phyloP scores from a whole-genome alignment of 1,139 yeast genomes.

The Protomyces inundatus region DNA sequence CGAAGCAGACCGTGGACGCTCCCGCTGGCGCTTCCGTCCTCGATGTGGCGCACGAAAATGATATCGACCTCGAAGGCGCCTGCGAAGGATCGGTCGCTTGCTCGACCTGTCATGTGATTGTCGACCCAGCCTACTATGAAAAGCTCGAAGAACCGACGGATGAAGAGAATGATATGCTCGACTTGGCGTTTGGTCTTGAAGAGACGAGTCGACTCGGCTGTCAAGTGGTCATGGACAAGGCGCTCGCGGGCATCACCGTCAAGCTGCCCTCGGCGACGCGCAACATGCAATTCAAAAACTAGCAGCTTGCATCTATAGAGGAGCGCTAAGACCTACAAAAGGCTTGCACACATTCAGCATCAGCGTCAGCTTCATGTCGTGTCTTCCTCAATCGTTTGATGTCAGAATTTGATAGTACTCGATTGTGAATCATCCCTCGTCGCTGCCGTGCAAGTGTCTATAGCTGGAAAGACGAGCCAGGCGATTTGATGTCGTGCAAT shows the following conservation, averaged over 20 bases:
- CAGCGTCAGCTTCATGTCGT: background rate
- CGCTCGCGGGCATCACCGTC: constrained; percentile 83
- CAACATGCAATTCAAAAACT: constrained; percentile 21
- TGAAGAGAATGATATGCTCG: constrained; percentile 97
- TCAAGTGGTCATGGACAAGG: constrained; percentile 83
- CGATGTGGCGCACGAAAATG: constrained; percentile 92
- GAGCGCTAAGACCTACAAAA: too few relatives aligned
- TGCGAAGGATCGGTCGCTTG: constrained; percentile 99
- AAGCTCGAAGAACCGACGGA: constrained; percentile 90
- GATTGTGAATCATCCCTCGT: background rate
- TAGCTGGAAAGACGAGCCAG: background rate
- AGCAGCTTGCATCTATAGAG: background rate
- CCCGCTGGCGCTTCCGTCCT: constrained; percentile 86
- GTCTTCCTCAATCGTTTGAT: background rate
- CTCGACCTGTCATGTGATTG: constrained; percentile 92
- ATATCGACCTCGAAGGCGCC: constrained; percentile 93
- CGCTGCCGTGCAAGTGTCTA: background rate
- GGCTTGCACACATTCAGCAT: too few relatives aligned
- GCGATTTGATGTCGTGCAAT: background rate
- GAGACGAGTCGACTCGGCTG: constrained; percentile 81
- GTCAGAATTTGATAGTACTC: background rate
- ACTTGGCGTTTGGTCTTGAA: constrained; percentile 77
- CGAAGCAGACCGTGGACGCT: constrained; percentile 72
- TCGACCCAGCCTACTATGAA: constrained; percentile 91
- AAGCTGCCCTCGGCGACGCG: constrained; percentile 27